Base-by-base conservation (phyloP, 352 stramenopile species). In the Phytophthora boehmeriae region DNA sequence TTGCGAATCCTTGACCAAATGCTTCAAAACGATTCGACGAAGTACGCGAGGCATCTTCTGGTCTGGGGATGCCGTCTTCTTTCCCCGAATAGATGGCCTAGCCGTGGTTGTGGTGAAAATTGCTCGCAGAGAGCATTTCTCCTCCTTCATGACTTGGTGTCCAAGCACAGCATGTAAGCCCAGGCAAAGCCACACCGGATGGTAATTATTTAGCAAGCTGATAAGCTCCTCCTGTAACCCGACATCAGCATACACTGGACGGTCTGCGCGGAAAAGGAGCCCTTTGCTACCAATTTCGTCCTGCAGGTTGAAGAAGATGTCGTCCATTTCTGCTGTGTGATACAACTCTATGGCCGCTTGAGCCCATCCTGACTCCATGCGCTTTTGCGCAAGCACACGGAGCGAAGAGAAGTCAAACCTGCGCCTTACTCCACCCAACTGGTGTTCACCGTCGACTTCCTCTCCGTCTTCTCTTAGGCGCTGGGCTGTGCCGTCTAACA, bases 211-310 rank as follows among this genome's bases (percentile, higher is more conserved):
- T 22, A 98, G 64, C 2, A 98, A 68, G 16, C 68, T 62, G 5
- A 97, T 72, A 3, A 98, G 59, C n/a, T 97, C 77, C 35, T 91
- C 68, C 44, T 97, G 80, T 1, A 98, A 70, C 0, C 86, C 91
- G 23, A 98, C 73, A 41, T 98, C 92, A 4, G 86, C 91, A 68
- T 96, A 93, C 28, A 98, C 78, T 34, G 95, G 90, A 5, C 90
- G 84, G 50, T 98, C 93, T 0, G 66, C 64, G 2, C 95, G 83
- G 47, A 97, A 91, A 11, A 78, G 59, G n/a, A 98, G 73, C 23
- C 85, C 88, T 30, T 89, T 75, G 28, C 70, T 71, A 4, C 71
- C 60, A 8, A 96, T 92, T 42, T 96, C 88, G 43, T 88, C 73
- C 46, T 91, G 76, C 6, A 96, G 39, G 23, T 76, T 78, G n/a